A percentile compares a stretch with the other conserved stretches of the same genome.
Conservation (phyloP, 225 moss, liverwort and hornwort genomes). For the Thuidium tamariscinum region DNA sequence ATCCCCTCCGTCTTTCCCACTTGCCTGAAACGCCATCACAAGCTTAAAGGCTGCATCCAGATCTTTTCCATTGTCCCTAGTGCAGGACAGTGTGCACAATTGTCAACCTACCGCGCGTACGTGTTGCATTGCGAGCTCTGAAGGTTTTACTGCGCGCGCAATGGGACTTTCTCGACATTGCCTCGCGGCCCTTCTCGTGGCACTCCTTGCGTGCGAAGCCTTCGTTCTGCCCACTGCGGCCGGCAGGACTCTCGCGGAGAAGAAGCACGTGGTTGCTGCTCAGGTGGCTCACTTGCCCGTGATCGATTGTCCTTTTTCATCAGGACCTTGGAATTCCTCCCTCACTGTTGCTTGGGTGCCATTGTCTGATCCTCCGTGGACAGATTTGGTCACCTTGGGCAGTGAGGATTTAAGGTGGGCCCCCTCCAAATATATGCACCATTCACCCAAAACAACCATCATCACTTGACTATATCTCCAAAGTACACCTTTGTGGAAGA, state of each 20-base stretch:
- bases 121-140: not conserved
- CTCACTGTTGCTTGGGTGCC: too few relatives aligned
- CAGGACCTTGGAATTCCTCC: too few relatives aligned
- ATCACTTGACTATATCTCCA: not conserved
- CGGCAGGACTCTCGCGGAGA: not conserved
- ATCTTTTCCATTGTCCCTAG: not conserved
- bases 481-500: not conserved
- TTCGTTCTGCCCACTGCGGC: not conserved
- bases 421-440: rapidly evolving
- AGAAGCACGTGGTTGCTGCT: not conserved
- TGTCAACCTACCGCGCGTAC: not conserved
- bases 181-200: not conserved
- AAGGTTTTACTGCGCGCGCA: not conserved
- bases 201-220: conserved; percentile 3
- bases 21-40: not conserved
- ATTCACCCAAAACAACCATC: not conserved
- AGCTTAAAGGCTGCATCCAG: not conserved
- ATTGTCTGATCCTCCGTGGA: too few relatives aligned
- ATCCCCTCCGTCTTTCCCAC: not conserved
- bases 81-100: not conserved
- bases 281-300: not conserved
- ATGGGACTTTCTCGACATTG: not conserved
- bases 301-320: not conserved
- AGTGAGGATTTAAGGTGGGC: too few relatives aligned
- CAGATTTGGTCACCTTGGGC: too few relatives aligned